phyloP scores from a whole-genome alignment of 192 early-diverging fungal genomes.

The Coemansia sp. region DNA sequence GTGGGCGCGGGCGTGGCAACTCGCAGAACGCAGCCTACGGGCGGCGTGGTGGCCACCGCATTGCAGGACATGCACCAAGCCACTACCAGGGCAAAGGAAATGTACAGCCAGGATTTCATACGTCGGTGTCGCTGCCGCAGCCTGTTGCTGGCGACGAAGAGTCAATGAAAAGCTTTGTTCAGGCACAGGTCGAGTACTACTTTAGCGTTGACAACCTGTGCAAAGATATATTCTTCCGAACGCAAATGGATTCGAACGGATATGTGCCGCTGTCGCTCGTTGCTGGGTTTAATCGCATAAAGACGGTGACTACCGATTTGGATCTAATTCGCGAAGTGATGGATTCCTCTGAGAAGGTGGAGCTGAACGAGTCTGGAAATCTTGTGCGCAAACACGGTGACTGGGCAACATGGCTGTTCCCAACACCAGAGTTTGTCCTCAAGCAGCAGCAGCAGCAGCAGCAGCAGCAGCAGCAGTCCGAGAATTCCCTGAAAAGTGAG shows the following conservation, averaged over 20 bases:
- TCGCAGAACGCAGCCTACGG: conserved; percentile 8
- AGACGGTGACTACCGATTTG: conserved; percentile 67
- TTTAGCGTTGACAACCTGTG: conserved; percentile 97
- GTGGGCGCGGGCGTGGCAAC: conserved; percentile 32
- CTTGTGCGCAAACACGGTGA: conserved; percentile 70
- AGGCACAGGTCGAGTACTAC: conserved; percentile 84
- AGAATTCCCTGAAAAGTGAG: conserved; percentile 52
- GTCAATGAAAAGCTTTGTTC: conserved; percentile 47
- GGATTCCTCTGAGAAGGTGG: conserved; percentile 57
- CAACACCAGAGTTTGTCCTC: conserved; percentile 58
- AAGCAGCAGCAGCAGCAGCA: conserved; percentile 49
- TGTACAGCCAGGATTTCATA: conserved; percentile 39
- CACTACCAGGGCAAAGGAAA: conserved; percentile 56
- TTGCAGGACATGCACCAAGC: conserved; percentile 43
- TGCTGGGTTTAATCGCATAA: conserved; percentile 89
- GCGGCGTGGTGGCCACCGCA: conserved; percentile 33
- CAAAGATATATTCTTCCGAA: conserved; percentile 93
- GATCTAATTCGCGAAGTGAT: conserved; percentile 63
- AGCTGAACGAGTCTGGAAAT: conserved; percentile 58
- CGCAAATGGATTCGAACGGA: conserved; percentile 88
- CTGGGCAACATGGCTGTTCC: conserved; percentile 89
- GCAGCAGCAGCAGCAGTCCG: conserved; percentile 39
- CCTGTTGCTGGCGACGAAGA: conserved; percentile 45
- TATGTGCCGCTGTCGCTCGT: conserved; percentile 78
- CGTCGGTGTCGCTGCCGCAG: conserved; percentile 33